phyloP scores from a whole-genome alignment of 2,329 filamentous ascomycete genomes.

The Byssochlamys sp. region DNA sequence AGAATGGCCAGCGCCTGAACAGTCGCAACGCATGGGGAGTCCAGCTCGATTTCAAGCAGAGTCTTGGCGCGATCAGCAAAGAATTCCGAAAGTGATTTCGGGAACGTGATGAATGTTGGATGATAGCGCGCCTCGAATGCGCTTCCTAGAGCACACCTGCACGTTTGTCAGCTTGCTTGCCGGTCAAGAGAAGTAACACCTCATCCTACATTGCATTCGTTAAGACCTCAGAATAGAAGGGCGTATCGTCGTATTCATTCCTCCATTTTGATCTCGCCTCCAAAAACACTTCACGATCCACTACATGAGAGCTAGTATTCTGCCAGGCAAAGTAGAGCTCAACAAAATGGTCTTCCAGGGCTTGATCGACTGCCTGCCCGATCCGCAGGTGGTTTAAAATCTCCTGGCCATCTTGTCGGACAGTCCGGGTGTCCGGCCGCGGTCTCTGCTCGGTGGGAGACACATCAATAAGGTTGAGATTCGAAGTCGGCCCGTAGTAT shows the following conservation, averaged over 20 bases:
- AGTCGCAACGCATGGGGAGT: conserved; percentile 40
- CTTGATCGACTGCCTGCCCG: conserved; percentile 31
- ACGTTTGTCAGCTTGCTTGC: neutral
- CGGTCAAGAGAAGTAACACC: neutral
- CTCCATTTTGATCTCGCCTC: conserved; percentile 26
- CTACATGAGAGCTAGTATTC: conserved; percentile 37
- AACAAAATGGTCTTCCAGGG: conserved; percentile 36
- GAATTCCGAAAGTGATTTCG: conserved; percentile 26
- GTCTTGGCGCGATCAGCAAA: conserved; percentile 36
- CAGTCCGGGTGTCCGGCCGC: conserved; percentile 28
- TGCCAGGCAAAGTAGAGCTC: conserved; percentile 42
- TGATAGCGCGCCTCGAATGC: conserved; percentile 37
- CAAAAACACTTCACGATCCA: conserved; percentile 36
- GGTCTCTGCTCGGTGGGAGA: conserved; percentile 25
- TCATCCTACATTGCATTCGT: conserved; percentile 30
- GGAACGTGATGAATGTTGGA: conserved; percentile 33
- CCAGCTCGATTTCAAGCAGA: conserved; percentile 39
- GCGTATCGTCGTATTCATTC: conserved; percentile 29
- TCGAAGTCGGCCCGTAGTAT: conserved; percentile 38
- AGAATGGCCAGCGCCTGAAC: conserved; percentile 40
- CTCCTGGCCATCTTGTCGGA: conserved; percentile 31
- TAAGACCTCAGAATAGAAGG: conserved; percentile 33
- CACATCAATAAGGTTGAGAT: conserved; percentile 34
- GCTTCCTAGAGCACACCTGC: conserved; percentile 34
- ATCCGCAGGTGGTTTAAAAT: conserved; percentile 35